Evolutionary conservation across 495 filamentous ascomycete species (phyloP).

Genomic region (Monascus purpureus): DNA sequence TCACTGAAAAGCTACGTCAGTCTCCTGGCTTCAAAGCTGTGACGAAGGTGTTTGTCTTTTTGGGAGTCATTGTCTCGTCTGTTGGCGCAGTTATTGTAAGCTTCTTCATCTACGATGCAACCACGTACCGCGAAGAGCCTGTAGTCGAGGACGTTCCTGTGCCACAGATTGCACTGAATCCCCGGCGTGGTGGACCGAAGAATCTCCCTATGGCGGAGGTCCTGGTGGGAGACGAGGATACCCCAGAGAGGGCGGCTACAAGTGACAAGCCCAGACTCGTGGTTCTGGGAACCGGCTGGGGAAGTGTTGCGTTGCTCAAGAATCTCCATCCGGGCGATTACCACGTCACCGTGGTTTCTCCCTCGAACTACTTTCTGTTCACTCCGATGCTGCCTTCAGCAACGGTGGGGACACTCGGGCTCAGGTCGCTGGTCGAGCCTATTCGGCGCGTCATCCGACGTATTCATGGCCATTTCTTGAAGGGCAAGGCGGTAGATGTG

Average conservation of each 20-base stretch:
- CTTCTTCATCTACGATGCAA: constrained; percentile 92
- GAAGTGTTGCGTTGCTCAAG: constrained; percentile 83
- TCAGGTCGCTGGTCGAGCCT: constrained; percentile 84
- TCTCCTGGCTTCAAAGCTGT: constrained; percentile 10
- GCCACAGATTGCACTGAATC: constrained; percentile 66
- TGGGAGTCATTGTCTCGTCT: constrained; percentile 45
- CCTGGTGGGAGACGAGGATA: constrained; percentile 78
- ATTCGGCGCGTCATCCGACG: constrained; percentile 68
- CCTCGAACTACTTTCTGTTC: constrained; percentile 93
- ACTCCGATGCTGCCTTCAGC: constrained; percentile 95
- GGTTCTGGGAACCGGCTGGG: constrained; percentile 90
- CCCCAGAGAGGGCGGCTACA: constrained; percentile 45
- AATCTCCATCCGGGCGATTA: constrained; percentile 80
- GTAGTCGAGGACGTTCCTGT: constrained; percentile 61
- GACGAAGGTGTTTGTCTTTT: constrained; percentile 38
- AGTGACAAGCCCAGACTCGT: constrained; percentile 86
- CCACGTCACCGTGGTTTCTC: constrained; percentile 86
- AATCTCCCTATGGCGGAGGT: constrained; percentile 85
- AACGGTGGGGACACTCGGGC: constrained; percentile 87
- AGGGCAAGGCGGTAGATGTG: constrained; percentile 71
- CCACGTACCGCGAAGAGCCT: constrained; percentile 63
- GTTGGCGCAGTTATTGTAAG: constrained; percentile 44
- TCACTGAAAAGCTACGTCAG: constrained; percentile 3
- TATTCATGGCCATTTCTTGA: constrained; percentile 78
- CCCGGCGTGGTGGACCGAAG: constrained; percentile 81